A percentile compares a stretch with the other conserved stretches of the same genome.
These are phyloP conservation scores for Wickerhamiella sorbophila DNA, from an alignment of 805 yeast species.

Conservation along the genomic window DNA sequence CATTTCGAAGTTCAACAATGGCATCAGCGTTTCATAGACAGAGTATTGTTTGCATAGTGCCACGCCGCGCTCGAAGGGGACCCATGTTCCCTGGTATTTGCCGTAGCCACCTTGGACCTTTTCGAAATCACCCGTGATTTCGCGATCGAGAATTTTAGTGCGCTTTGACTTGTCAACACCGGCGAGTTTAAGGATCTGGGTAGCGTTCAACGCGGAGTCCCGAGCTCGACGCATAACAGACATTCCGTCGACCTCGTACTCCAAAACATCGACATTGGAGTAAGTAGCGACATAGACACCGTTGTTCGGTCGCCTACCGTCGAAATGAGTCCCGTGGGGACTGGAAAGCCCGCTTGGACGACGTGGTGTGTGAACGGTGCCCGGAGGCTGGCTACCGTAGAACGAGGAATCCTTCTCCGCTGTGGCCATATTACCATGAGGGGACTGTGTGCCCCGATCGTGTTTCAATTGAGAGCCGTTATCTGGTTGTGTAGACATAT, in stretches of 20 bases:
- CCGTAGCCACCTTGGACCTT: conserved; percentile 64
- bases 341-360: background rate
- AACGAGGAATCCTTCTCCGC: too few species aligned
- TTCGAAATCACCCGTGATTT: conserved; percentile 51
- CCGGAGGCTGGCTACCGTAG: too few species aligned
- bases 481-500: too few species aligned
- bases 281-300: conserved; percentile 45
- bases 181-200: conserved; percentile 55
- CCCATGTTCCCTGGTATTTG: conserved; percentile 60
- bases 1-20: conserved; percentile 35
- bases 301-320: background rate
- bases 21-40: conserved; percentile 37
- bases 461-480: too few species aligned
- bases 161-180: conserved; percentile 52
- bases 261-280: conserved; percentile 46
- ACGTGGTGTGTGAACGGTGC: background rate
- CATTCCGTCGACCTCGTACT: conserved; percentile 45
- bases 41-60: conserved; percentile 48
- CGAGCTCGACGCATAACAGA: conserved; percentile 51
- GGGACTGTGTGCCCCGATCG: too few species aligned
- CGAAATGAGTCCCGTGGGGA: background rate
- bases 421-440: too few species aligned
- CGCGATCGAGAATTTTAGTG: conserved; percentile 48
- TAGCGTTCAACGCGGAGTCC: conserved; percentile 58
- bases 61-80: conserved; percentile 44